Evolutionary conservation across 805 yeast genomes (phyloP), one percentile per base, ranked within the genome.

Genomic region (Candida pseudoglaebosa): DNA sequence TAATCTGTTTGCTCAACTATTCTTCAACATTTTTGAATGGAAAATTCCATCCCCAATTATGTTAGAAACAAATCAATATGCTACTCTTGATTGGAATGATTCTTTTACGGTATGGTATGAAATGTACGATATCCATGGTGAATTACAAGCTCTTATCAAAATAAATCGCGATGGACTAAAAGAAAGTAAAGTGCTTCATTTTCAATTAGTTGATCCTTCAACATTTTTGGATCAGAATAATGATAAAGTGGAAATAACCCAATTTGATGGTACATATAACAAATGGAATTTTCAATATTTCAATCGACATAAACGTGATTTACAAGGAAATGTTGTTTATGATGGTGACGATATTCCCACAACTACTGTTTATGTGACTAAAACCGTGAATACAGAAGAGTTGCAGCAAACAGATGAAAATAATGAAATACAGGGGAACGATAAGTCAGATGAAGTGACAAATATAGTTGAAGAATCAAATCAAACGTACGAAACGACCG

Each of bases 21-120:
- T 59, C 19, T 36, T 44, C 24, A 41, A 47, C 5, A 41, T 49
- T 5, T 42, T 66, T 28, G 65, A 55, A 8, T 41, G 43, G 10
- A 53, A 48, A 36, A 41, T 64, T 2, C 31, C 48, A n/a, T 57
- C 70, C 5, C 68, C 70, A 3, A 36, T 40, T 1, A 19, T 38
- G 5, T 18, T 33, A 2, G 44, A 34, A 4, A 24, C 42, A 3
- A 38, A 38, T 5, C 16, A 20, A 14, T 34, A 47, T 4, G 36
- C 42, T 5, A 37, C 43, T 10, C 39, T 55, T 8, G 28, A 39
- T 12, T 63, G 67, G 68, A 45, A 48, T 8, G 67, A 62, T 44
- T 26, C 54, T 4, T 67, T 67, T 39, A 38, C 48, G 4, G 46
- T 54, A 13, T 65, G 70, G 70, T 63, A 49, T 39, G 72, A 67